Conservation (phyloP, 306 rosid genomes). For the Parietaria judaica region DNA sequence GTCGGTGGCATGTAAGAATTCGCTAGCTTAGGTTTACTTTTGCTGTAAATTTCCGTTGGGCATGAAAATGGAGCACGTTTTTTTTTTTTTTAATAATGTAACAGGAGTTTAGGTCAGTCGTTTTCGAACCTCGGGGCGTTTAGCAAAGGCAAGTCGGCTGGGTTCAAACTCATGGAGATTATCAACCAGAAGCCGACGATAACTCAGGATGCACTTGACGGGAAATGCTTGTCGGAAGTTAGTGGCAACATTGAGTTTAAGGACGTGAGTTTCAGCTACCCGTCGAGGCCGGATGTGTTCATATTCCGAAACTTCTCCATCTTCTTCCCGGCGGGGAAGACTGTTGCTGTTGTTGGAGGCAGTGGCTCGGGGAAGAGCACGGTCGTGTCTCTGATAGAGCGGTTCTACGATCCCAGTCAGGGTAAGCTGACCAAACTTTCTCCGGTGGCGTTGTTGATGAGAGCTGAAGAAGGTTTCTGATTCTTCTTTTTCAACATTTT, state of each 20-base stretch:
- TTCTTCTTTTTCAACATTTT: constrained; percentile 9
- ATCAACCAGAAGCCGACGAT: constrained; percentile 83
- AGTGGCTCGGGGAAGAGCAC: constrained; percentile 99
- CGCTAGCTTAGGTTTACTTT: neutral
- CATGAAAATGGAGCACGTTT: neutral
- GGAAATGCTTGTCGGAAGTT: constrained; percentile 63
- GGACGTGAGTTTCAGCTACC: constrained; percentile 86
- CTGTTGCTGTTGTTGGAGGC: constrained; percentile 93
- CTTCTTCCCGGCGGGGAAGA: constrained; percentile 92
- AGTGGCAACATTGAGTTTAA: constrained; percentile 83
- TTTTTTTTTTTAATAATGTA: constrained; percentile 15
- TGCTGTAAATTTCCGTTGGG: neutral
- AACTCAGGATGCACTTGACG: constrained; percentile 58
- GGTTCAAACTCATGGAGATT: constrained; percentile 90
- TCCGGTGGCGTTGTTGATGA: neutral
- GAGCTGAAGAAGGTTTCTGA: neutral
- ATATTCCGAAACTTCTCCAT: constrained; percentile 75
- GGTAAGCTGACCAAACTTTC: constrained; percentile 32
- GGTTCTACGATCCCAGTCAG: constrained; percentile 94
- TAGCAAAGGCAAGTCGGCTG: constrained; percentile 95
- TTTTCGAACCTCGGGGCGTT: constrained; percentile 96
- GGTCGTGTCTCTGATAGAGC: constrained; percentile 86
- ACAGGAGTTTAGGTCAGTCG: constrained; percentile 98
- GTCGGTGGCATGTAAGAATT: constrained; percentile 95
- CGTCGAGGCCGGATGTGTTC: constrained; percentile 83